These are phyloP conservation scores for Amylostereum areolatum DNA, from an alignment of 1,284 basidiomycete species.

Conservation along the genomic window DNA sequence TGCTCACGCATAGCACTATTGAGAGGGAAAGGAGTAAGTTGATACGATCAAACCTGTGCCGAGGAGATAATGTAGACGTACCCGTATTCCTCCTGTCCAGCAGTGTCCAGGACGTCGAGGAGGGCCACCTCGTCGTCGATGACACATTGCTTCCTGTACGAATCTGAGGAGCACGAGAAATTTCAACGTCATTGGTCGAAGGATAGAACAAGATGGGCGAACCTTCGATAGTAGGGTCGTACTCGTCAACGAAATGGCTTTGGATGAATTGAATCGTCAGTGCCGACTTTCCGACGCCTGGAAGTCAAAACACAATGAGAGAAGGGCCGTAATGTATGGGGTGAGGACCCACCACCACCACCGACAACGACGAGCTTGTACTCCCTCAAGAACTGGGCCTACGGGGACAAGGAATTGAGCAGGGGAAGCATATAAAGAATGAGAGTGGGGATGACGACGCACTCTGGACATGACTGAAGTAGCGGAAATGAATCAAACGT, in stretches of 20 bases:
- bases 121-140: conserved; percentile 98
- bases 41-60: neutral
- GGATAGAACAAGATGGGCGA: conserved; percentile 12
- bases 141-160: conserved; percentile 92
- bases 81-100: conserved; percentile 99
- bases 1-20: conserved; percentile 93
- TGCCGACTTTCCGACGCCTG: conserved; percentile 95
- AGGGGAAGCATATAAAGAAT: conserved; percentile 1
- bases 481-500: conserved; percentile 10
- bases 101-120: conserved; percentile 97
- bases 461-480: conserved; percentile 26
- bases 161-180: conserved; percentile 47
- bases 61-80: conserved; percentile 35
- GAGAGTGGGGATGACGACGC: conserved; percentile 1
- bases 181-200: neutral
- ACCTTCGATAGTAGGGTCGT: conserved; percentile 97
- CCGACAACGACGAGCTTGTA: conserved; percentile 98
- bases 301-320: neutral
- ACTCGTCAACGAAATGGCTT: conserved; percentile 97
- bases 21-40: conserved; percentile 1
- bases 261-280: conserved; percentile 98
- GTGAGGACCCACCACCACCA: conserved; percentile 76
- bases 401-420: conserved; percentile 1
- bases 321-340: neutral
- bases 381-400: conserved; percentile 92